Percentiles rank a stretch among this genome's conserved stretches.
Conservation (phyloP, 2,329 filamentous ascomycete genomes). For the Verticillium klebahnii region DNA sequence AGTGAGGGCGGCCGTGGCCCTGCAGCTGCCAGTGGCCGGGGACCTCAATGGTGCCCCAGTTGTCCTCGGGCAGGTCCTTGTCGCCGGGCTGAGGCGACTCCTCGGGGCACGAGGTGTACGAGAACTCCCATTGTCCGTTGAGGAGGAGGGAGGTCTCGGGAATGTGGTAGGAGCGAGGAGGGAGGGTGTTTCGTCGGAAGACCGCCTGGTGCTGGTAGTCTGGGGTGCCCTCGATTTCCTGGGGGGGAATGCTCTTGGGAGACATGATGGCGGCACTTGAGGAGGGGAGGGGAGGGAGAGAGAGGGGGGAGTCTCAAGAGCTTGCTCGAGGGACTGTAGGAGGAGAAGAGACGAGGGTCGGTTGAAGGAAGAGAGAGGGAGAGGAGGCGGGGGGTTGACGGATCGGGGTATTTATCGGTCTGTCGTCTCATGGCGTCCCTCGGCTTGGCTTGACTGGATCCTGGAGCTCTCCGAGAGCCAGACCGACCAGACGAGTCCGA, state of each 20-base stretch:
- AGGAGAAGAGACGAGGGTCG: too few relatives aligned
- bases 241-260: slow-evolving; percentile 23
- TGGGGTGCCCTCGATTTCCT: slow-evolving; percentile 29
- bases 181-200: slow-evolving; percentile 48
- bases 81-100: slow-evolving; percentile 36
- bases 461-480: neutral
- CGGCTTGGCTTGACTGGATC: neutral
- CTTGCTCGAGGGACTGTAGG: neutral
- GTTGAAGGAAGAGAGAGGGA: too few relatives aligned
- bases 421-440: neutral
- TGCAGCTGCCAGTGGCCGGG: slow-evolving; percentile 69
- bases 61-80: slow-evolving; percentile 17
- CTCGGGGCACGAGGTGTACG: slow-evolving; percentile 39
- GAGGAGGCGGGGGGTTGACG: neutral
- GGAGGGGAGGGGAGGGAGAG: neutral
- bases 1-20: slow-evolving; percentile 61
- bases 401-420: neutral
- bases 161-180: slow-evolving; percentile 47
- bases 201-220: slow-evolving; percentile 48
- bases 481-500: neutral
- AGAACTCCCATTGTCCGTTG: slow-evolving; percentile 55
- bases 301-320: neutral
- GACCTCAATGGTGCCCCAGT: slow-evolving; percentile 51
- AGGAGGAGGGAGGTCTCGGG: slow-evolving; percentile 44
- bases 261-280: slow-evolving; percentile 12